Evolutionary conservation across 192 early-diverging fungal species (phyloP).

Genomic region (Coemansia sp.): DNA sequence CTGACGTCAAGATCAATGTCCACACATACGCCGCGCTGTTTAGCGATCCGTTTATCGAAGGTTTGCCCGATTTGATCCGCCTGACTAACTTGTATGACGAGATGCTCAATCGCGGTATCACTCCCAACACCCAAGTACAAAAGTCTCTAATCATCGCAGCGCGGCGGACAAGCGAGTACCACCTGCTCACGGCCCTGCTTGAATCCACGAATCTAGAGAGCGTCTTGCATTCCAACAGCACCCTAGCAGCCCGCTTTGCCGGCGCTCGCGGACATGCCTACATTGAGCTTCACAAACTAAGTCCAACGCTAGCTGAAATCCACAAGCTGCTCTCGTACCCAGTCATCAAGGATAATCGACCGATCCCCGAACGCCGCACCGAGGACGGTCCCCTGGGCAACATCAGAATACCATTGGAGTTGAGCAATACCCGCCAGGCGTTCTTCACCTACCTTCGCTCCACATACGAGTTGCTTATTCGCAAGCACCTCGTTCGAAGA

Average conservation of each 20-base stretch:
- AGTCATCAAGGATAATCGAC: constrained; percentile 31
- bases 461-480: constrained; percentile 44
- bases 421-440: constrained; percentile 29
- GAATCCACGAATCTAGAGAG: constrained; percentile 4
- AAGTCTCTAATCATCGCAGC: constrained; percentile 36
- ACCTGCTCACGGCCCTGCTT: constrained; percentile 22
- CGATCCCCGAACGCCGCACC: constrained; percentile 9
- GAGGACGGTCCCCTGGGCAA: not conserved
- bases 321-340: constrained; percentile 25
- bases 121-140: constrained; percentile 21
- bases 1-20: constrained; percentile 10
- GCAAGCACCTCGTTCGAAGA: constrained; percentile 21
- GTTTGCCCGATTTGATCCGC: constrained; percentile 16
- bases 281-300: constrained; percentile 15
- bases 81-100: constrained; percentile 39
- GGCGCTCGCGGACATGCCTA: constrained; percentile 28
- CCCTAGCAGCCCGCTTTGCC: constrained; percentile 26
- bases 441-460: constrained; percentile 48
- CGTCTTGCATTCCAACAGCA: not conserved
- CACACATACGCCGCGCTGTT: constrained; percentile 45
- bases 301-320: constrained; percentile 18
- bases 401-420: constrained; percentile 20
- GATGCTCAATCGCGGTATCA: constrained; percentile 28
- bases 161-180: constrained; percentile 12
- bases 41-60: constrained; percentile 19